phyloP scores from a whole-genome alignment of 306 rosid species.

The Arachis stenosperma region DNA sequence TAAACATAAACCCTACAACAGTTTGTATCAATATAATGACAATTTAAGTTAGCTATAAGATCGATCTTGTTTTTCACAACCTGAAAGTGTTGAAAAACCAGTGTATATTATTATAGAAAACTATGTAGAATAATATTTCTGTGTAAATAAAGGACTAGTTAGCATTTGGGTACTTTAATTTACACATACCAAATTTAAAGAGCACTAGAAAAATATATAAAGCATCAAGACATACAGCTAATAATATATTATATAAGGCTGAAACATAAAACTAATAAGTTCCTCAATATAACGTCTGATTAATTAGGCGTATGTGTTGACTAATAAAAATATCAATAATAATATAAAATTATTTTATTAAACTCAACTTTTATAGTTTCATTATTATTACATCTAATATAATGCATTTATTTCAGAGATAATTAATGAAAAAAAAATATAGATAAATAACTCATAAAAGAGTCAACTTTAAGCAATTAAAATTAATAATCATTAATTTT shows the following conservation, averaged over 20 bases:
- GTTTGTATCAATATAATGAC: not conserved
- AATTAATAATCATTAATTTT: too few relatives aligned
- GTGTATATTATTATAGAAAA: not conserved
- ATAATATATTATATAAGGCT: not conserved
- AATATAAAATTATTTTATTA: too few relatives aligned
- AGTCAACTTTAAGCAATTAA: too few relatives aligned
- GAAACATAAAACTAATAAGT: not conserved
- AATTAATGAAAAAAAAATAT: too few relatives aligned
- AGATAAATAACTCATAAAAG: too few relatives aligned
- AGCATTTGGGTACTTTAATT: not conserved
- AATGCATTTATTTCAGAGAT: too few relatives aligned
- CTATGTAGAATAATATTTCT: not conserved
- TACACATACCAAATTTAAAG: not conserved
- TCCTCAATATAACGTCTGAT: not conserved
- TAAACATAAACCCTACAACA: not conserved
- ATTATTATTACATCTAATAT: too few relatives aligned
- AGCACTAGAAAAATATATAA: conserved; percentile 32
- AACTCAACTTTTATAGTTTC: too few relatives aligned
- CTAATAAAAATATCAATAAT: not conserved
- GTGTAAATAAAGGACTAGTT: not conserved
- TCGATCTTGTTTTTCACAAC: not conserved
- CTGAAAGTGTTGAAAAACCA: conserved; percentile 5
- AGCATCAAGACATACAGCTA: conserved; percentile 6
- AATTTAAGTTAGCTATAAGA: not conserved
- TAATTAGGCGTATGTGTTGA: not conserved